Percentiles rank a stretch among this genome's conserved stretches.
Evolutionary conservation across 2,329 filamentous ascomycete species (phyloP).

Genomic region (Penicillium sp.): DNA sequence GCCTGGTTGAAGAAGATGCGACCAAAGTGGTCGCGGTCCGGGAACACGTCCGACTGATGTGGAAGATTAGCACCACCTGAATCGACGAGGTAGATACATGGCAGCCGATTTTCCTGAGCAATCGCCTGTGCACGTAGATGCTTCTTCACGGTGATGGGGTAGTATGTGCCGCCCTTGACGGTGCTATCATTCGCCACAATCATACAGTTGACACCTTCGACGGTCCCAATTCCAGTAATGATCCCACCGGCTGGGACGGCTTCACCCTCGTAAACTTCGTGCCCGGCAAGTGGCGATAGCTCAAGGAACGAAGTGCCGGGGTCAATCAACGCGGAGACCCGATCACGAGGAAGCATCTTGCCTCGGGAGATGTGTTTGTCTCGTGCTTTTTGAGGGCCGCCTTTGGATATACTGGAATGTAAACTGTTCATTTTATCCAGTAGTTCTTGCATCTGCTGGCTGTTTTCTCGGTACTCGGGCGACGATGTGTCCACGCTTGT

Average conservation of each 20-base stretch:
- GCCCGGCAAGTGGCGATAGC: slow-evolving; percentile 82
- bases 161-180: slow-evolving; percentile 96
- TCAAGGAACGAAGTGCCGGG: slow-evolving; percentile 87
- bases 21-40: slow-evolving; percentile 89
- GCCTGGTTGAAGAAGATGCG: slow-evolving; percentile 99
- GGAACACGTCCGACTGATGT: slow-evolving; percentile 92
- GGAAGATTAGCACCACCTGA: slow-evolving; percentile 92
- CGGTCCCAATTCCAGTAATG: slow-evolving; percentile 82
- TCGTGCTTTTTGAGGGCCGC: slow-evolving; percentile 73
- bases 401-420: slow-evolving; percentile 64
- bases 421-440: slow-evolving; percentile 63
- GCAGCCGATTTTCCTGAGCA: slow-evolving; percentile 74
- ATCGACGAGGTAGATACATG: slow-evolving; percentile 92
- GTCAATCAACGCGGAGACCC: slow-evolving; percentile 80
- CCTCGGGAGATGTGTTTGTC: slow-evolving; percentile 81
- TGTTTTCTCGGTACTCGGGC: slow-evolving; percentile 75
- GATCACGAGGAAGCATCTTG: slow-evolving; percentile 91
- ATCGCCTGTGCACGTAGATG: slow-evolving; percentile 88
- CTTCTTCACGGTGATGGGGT: slow-evolving; percentile 96
- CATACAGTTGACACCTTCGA: slow-evolving; percentile 86
- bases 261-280: slow-evolving; percentile 78
- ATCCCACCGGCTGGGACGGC: slow-evolving; percentile 87
- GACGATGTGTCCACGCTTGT: slow-evolving; percentile 71
- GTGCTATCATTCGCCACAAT: slow-evolving; percentile 95
- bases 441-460: slow-evolving; percentile 66